Evolutionary conservation across 441 rosid genomes (phyloP), one percentile per base, ranked within the genome.

Genomic region (Croton setiger): DNA sequence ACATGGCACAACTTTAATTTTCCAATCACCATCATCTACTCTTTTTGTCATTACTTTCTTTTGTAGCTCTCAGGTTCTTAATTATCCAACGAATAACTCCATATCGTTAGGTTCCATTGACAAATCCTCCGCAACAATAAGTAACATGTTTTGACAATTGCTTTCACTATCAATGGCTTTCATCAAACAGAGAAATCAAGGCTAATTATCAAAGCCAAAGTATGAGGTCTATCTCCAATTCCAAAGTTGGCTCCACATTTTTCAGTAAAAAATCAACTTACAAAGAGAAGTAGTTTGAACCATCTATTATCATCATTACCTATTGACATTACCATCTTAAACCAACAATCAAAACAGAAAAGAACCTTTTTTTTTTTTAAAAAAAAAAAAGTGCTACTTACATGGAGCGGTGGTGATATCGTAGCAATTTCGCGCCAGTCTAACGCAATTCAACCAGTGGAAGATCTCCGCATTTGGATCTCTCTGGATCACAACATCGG

Each of bases 401-500:
- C 59, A 57, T 21, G n/a, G 60, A 20, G 49, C 45, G 14, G 31
- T 60, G 14, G 31, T 60, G 31, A 64, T 73, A 65, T 60, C 76
- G 55, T 84, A 88, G 57, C 81, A 76, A 9, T 72, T 76, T 10
- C 82, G 85, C 9, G 84, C 81, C 57, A 88, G 75, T 55, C 72
- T 82, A 37, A 88, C 8, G 67, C 97, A 90, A 37, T 86, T 87
- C 79, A 92, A 70, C 88, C 89, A 89, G 64, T 92, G 95, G 75
- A 90, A 75, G 64, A 86, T 80, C 82, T 95, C 90, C 17, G 74
- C 80, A 72, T 92, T 88, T 1, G 96, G 99, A 67, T 92, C 96
- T 70, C 83, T 84, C 87, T 92, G 95, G 7, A 75, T 67, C 35
- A 81, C 87, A 56, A 82, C 83, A 70, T 82, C 90, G 12, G 86